Conservation (phyloP, 148 eudicot genomes). For the Pouteria glomerata region DNA sequence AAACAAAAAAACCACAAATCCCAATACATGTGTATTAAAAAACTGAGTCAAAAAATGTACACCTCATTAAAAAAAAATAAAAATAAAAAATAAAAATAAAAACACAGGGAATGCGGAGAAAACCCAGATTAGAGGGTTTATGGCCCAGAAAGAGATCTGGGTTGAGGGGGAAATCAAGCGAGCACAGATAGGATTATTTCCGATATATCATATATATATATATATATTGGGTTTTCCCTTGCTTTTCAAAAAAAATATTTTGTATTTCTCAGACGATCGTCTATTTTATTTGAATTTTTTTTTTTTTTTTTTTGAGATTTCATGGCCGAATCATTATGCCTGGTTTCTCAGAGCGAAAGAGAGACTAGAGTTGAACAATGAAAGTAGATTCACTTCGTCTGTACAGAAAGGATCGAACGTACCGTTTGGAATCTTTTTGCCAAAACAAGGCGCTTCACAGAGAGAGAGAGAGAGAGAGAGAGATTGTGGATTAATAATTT, state of each 20-base stretch:
- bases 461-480: not conserved
- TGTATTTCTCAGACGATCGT: not conserved
- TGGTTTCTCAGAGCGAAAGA: not conserved
- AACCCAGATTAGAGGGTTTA: constrained; percentile 14
- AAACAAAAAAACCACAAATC: not conserved
- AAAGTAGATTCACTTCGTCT: not conserved
- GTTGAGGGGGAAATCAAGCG: not conserved
- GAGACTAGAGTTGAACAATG: not conserved
- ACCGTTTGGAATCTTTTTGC: constrained; percentile 14
- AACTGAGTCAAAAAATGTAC: not conserved
- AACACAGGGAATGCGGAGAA: not conserved
- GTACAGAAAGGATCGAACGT: constrained; percentile 1
- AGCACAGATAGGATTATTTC: not conserved
- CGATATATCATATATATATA: not conserved
- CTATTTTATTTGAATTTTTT: not conserved
- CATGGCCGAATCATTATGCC: constrained; percentile 5
- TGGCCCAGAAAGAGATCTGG: constrained; percentile 10
- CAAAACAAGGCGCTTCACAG: constrained; percentile 1
- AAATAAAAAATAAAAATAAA: no score
- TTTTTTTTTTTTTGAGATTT: not conserved
- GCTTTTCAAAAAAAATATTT: not conserved
- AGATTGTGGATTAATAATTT: constrained; percentile 2
- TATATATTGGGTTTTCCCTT: no score
- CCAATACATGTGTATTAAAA: not conserved
- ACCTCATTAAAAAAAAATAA: not conserved